Conservation (phyloP, 2,329 filamentous ascomycete genomes). For the Fusarium papillatum region DNA sequence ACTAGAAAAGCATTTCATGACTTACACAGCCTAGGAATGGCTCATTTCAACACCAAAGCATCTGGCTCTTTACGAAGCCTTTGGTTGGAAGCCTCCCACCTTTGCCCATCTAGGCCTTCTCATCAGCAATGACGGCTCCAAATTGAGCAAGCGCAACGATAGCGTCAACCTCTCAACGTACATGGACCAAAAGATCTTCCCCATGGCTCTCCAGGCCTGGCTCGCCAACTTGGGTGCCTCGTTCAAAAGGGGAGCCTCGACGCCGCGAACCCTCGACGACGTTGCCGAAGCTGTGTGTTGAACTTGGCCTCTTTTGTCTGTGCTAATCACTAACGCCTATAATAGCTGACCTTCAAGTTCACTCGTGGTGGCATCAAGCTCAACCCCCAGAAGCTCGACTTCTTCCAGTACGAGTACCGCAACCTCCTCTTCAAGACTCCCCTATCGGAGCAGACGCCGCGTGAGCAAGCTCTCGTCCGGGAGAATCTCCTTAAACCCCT, state of each 20-base stretch:
- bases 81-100: conserved; percentile 79
- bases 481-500: conserved; percentile 40
- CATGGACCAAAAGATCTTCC: conserved; percentile 59
- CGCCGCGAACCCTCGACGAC: conserved; percentile 69
- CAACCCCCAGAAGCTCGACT: conserved; percentile 82
- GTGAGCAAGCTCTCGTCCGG: conserved; percentile 32
- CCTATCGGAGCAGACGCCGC: conserved; percentile 34
- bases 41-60: conserved; percentile 90
- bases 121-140: conserved; percentile 76
- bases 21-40: conserved; percentile 77
- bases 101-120: conserved; percentile 88
- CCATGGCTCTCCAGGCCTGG: conserved; percentile 78
- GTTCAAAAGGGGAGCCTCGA: conserved; percentile 43
- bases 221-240: conserved; percentile 75
- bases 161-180: conserved; percentile 66
- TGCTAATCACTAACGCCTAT: conserved; percentile 37
- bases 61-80: conserved; percentile 79
- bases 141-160: conserved; percentile 87
- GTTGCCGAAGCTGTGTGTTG: conserved; percentile 75
- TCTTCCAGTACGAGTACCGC: conserved; percentile 79
- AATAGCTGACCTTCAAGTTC: conserved; percentile 85
- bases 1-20: background rate
- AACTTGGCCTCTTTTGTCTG: background rate
- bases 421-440: conserved; percentile 49
- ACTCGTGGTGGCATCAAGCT: conserved; percentile 93